Conservation (phyloP, 2,329 filamentous ascomycete species). For the Xylariaceae sp. region DNA sequence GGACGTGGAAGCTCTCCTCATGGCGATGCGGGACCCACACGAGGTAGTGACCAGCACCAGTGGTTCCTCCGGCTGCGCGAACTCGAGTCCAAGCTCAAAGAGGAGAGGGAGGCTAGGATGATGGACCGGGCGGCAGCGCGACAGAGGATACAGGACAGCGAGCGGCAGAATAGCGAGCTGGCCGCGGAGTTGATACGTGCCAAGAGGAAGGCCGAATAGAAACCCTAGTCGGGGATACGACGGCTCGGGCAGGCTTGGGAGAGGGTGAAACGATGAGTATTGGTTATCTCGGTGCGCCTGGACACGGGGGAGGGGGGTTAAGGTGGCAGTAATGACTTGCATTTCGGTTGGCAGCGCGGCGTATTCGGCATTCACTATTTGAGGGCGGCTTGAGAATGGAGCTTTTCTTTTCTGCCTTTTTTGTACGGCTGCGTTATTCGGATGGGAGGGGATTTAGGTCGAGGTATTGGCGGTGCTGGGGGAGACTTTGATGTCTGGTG, state of each 20-base stretch:
- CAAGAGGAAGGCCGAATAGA: conserved; percentile 29
- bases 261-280: conserved; percentile 7
- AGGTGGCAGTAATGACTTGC: neutral
- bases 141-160: conserved; percentile 51
- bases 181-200: conserved; percentile 31
- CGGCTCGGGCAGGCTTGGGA: conserved; percentile 1
- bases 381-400: neutral
- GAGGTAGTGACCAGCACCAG: conserved; percentile 55
- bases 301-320: neutral
- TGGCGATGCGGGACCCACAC: conserved; percentile 21
- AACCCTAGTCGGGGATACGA: conserved; percentile 9
- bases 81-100: conserved; percentile 81
- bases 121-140: conserved; percentile 80
- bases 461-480: neutral
- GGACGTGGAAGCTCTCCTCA: conserved; percentile 27
- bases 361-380: neutral
- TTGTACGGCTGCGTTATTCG: neutral
- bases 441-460: neutral
- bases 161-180: conserved; percentile 33
- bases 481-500: neutral
- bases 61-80: conserved; percentile 86
- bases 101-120: conserved; percentile 80
- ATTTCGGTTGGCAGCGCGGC: conserved; percentile 11
- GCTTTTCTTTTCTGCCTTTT: neutral
- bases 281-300: conserved; percentile 10